phyloP scores from a whole-genome alignment of 345 rosid genomes.

The Excoecaria agallocha region DNA sequence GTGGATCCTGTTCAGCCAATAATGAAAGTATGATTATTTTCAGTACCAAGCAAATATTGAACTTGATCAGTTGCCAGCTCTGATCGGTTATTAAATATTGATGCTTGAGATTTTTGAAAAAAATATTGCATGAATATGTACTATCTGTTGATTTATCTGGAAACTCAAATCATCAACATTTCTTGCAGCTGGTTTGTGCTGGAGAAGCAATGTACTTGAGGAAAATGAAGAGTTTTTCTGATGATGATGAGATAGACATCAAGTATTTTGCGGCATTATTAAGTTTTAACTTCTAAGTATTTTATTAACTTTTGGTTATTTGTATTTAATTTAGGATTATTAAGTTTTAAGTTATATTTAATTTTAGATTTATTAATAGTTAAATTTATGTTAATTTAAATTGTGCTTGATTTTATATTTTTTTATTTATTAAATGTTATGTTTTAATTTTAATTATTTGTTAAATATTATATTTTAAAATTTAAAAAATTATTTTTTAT shows the following conservation, averaged over 20 bases:
- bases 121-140: background rate
- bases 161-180: constrained; percentile 12
- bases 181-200: constrained; percentile 56
- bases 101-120: constrained; percentile 6
- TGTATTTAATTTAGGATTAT: no score
- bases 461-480: no score
- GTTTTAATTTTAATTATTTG: no score
- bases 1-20: constrained; percentile 81
- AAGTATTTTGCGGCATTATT: constrained; percentile 41
- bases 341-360: no score
- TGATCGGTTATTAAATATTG: background rate
- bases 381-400: no score
- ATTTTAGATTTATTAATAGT: no score
- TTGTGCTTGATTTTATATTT: no score
- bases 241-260: constrained; percentile 53
- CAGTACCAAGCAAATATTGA: constrained; percentile 8
- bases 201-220: constrained; percentile 55
- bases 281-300: no score
- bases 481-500: no score
- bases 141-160: constrained; percentile 6
- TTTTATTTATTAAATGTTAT: no score
- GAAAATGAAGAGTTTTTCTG: constrained; percentile 46
- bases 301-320: no score
- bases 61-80: background rate
- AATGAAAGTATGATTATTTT: constrained; percentile 61